Evolutionary conservation across 148 eudicot genomes (phyloP).

Genomic region (Spergularia marina): DNA sequence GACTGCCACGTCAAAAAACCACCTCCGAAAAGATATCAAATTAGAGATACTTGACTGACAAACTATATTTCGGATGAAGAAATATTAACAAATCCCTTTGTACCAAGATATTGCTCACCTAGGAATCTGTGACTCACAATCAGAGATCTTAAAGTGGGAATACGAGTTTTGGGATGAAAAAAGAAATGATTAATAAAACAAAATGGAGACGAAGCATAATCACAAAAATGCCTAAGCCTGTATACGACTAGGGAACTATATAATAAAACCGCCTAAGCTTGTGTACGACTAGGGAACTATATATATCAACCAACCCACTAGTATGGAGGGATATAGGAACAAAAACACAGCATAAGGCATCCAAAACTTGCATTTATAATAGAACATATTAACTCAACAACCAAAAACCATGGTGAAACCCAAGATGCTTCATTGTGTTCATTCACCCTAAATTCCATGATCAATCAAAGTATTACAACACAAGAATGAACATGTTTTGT

Average conservation of each 20-base stretch:
- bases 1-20: background rate
- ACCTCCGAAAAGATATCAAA: background rate
- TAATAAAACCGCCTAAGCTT: too few relatives aligned
- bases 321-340: too few relatives aligned
- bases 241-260: too few relatives aligned
- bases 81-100: background rate
- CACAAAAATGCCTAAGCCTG: too few relatives aligned
- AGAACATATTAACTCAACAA: background rate
- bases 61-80: background rate
- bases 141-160: too few relatives aligned
- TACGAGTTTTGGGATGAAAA: too few relatives aligned
- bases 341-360: too few relatives aligned
- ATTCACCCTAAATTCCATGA: background rate
- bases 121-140: background rate
- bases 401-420: background rate
- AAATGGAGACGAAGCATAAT: too few relatives aligned
- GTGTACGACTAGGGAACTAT: too few relatives aligned
- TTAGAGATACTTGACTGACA: background rate
- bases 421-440: background rate
- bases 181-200: too few relatives aligned
- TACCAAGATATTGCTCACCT: background rate
- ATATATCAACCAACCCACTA: too few relatives aligned
- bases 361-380: too few relatives aligned
- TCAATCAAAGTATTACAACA: background rate
- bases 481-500: slow-evolving; percentile 17